Base-by-base conservation (phyloP, 768 basidiomycete species). In the Melanogaster broomeanus region DNA sequence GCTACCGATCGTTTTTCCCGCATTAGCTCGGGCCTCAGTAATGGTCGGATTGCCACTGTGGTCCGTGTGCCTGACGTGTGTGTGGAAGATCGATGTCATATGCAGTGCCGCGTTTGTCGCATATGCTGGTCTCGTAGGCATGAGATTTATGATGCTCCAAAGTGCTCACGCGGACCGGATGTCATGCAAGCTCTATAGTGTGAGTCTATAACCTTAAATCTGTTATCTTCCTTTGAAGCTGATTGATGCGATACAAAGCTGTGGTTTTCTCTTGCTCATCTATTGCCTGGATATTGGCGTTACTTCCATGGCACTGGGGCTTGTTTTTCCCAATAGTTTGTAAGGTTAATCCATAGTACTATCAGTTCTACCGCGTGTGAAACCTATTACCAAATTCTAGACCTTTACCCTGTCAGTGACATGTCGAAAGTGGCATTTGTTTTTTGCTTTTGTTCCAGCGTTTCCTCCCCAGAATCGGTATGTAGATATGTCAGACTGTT, bases 1-100 rank as follows among this genome's bases (percentile, higher is more conserved):
- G 0, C 57, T 80, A 9, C 76, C 75, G 7, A 75, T 79, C 42
- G 58, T 65, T 13, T 63, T 64, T 6, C 78, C 78, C 1, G 42
- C 55, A 4, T 21, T 38, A 5, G 49, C 64, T 2, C 44, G 67
- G 31, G 4, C 57, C 11, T 64, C 58, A n/a, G 37, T 58, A 31
- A 28, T 44, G 18, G 8, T 66, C 24, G 51, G 53, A 8, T 52
- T 68, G 12, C 67, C 61, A 10, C 18, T 63, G 1, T 66, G 61
- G 66, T 61, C 64, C 3, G 45, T 68, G 19, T 58, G 25, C 18
- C 66, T 64, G 28, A 43, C 48, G 18, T 12, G 25, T 2, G 43
- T 66, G 8, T 66, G 67, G 64, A 25, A 16, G 41, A 38, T 68
- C 9, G 53, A 59, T 34, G 41, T 4, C 11, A 38, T 58, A 33